Conservation (phyloP, 2,329 filamentous ascomycete genomes). For the Lachnellula willkommii region DNA sequence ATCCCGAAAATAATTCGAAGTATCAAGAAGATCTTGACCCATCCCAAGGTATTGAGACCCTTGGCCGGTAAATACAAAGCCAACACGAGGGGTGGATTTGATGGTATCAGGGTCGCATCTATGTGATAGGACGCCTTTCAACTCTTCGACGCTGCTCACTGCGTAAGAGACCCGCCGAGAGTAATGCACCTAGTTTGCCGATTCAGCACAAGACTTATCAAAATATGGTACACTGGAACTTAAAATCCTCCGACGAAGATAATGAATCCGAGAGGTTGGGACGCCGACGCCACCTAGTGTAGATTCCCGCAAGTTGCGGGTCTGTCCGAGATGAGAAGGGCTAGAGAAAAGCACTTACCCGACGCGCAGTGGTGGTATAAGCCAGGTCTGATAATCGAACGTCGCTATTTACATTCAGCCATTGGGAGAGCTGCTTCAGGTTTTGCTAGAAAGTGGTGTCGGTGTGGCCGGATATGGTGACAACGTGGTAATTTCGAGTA, state of each 20-base stretch:
- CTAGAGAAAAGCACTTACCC: conserved; percentile 52
- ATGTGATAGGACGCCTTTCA: no score
- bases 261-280: no score
- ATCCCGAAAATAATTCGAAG: conserved; percentile 29
- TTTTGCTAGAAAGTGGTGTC: conserved; percentile 7
- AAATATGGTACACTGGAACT: no score
- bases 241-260: no score
- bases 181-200: no score
- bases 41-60: conserved; percentile 34
- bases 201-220: no score
- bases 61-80: conserved; percentile 40
- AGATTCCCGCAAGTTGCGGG: background rate
- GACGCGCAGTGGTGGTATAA: conserved; percentile 34
- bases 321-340: conserved; percentile 36
- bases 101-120: conserved; percentile 16
- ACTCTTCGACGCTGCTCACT: no score
- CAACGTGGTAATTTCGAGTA: conserved; percentile 35
- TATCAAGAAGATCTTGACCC: conserved; percentile 10
- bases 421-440: background rate
- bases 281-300: no score
- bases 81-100: conserved; percentile 34
- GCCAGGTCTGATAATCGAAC: conserved; percentile 4
- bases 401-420: background rate
- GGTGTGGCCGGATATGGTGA: conserved; percentile 42
- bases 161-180: no score